Percentiles rank a stretch among this genome's conserved stretches.
Conservation (phyloP, 2,329 filamentous ascomycete genomes). For the Sporothrix pallida region DNA sequence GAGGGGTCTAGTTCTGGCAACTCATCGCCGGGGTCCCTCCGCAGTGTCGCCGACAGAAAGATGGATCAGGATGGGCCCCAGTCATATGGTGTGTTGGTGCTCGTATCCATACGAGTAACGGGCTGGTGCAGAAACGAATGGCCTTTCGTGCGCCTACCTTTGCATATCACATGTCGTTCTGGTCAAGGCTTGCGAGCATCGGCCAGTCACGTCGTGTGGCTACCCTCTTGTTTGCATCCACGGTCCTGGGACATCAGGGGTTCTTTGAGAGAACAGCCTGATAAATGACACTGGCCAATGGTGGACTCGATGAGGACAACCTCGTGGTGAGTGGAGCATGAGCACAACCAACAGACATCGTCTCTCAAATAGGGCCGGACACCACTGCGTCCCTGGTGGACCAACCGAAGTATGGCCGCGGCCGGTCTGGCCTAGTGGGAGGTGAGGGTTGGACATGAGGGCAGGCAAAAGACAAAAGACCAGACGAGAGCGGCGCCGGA, state of each 20-base stretch:
- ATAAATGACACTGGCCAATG: background rate
- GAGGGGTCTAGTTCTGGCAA: slow-evolving; percentile 6
- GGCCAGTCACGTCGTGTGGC: background rate
- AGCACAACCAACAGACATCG: background rate
- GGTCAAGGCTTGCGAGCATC: background rate
- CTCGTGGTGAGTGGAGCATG: background rate
- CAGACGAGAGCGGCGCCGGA: background rate
- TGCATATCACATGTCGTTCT: background rate
- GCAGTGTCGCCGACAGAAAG: slow-evolving; percentile 14
- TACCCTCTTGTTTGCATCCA: background rate
- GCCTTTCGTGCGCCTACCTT: background rate
- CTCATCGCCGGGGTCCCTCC: slow-evolving; percentile 21
- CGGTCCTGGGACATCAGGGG: background rate
- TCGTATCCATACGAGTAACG: background rate
- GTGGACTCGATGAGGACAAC: background rate
- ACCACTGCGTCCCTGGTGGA: background rate
- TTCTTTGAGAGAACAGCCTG: background rate
- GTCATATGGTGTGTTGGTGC: background rate
- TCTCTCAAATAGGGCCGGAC: background rate
- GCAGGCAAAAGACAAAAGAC: background rate
- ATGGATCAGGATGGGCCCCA: background rate
- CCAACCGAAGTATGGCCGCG: slow-evolving; percentile 25
- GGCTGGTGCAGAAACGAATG: background rate
- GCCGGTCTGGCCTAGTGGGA: background rate
- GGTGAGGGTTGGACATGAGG: background rate